Evolutionary conservation across 2,329 filamentous ascomycete species (phyloP).

Genomic region (Blastomyces emzantsi): DNA sequence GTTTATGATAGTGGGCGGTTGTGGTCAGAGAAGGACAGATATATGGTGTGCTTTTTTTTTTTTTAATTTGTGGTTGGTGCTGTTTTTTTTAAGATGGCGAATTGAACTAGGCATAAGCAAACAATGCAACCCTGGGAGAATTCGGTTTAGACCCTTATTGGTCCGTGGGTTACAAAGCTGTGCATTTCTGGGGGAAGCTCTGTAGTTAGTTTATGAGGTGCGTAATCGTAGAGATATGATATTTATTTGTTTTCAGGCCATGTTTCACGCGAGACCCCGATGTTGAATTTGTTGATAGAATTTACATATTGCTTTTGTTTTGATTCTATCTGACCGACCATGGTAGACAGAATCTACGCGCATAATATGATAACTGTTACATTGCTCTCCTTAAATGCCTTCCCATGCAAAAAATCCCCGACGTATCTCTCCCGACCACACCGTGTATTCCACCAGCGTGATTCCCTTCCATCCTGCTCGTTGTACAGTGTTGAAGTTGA

Average conservation of each 20-base stretch:
- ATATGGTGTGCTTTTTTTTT: not conserved
- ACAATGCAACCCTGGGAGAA: not conserved
- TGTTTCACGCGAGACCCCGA: not conserved
- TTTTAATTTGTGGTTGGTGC: not conserved
- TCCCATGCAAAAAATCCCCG: not conserved
- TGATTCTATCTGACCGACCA: not conserved
- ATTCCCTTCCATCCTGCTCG: no score
- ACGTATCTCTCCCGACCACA: not conserved
- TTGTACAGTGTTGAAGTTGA: not conserved
- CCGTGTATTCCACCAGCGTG: not conserved
- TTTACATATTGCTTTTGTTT: not conserved
- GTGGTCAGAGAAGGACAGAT: not conserved
- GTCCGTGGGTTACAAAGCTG: not conserved
- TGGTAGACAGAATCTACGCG: not conserved
- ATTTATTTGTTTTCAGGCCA: not conserved
- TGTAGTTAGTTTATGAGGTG: not conserved
- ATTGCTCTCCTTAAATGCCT: no score
- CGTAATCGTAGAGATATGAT: not conserved
- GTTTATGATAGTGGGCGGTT: not conserved
- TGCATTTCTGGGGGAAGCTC: not conserved
- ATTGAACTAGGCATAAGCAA: not conserved
- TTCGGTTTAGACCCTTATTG: not conserved
- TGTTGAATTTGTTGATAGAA: not conserved
- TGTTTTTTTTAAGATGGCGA: not conserved
- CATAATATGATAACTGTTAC: not conserved